Evolutionary conservation across 1,284 basidiomycete genomes (phyloP).

Genomic region (Entoloma clypeatum): DNA sequence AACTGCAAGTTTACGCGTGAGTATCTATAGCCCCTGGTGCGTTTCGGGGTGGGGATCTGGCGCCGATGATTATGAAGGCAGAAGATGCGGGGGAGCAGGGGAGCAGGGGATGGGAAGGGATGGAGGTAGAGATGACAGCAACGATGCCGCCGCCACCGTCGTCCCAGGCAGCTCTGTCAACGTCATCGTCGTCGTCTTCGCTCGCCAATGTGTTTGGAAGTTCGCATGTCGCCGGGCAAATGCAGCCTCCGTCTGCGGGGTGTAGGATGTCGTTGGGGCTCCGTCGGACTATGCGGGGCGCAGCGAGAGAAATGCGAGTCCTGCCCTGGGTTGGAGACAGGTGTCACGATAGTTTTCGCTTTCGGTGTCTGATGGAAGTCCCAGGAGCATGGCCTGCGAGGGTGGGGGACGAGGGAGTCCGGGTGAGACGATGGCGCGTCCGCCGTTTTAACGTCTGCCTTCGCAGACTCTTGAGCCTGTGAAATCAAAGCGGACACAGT

Average conservation of each 20-base stretch:
- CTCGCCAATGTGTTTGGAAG: constrained; percentile 25
- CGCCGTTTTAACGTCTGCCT: constrained; percentile 67
- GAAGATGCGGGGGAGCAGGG: background rate
- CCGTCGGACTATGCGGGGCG: constrained; percentile 6
- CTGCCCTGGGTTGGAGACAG: constrained; percentile 17
- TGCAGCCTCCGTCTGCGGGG: background rate
- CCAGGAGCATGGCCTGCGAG: background rate
- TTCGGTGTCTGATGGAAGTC: constrained; percentile 15
- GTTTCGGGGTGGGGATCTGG: background rate
- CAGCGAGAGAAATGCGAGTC: constrained; percentile 18
- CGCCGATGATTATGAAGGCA: background rate
- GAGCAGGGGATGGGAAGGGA: too few relatives aligned
- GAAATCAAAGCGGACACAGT: constrained; percentile 49
- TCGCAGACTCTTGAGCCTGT: constrained; percentile 64
- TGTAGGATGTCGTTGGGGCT: background rate
- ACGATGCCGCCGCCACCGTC: background rate
- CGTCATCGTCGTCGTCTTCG: constrained; percentile 16
- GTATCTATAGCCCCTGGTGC: background rate
- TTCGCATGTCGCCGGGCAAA: background rate
- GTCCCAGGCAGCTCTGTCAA: background rate
- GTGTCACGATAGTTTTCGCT: constrained; percentile 34
- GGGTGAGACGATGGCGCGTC: constrained; percentile 35
- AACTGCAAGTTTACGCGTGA: constrained; percentile 2
- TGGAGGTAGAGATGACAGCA: too few relatives aligned
- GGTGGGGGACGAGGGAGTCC: constrained; percentile 18